A percentile compares a stretch with the other conserved stretches of the same genome.
Conservation (phyloP, 108 stramenopile genomes). For the Nitzschia putrida region DNA sequence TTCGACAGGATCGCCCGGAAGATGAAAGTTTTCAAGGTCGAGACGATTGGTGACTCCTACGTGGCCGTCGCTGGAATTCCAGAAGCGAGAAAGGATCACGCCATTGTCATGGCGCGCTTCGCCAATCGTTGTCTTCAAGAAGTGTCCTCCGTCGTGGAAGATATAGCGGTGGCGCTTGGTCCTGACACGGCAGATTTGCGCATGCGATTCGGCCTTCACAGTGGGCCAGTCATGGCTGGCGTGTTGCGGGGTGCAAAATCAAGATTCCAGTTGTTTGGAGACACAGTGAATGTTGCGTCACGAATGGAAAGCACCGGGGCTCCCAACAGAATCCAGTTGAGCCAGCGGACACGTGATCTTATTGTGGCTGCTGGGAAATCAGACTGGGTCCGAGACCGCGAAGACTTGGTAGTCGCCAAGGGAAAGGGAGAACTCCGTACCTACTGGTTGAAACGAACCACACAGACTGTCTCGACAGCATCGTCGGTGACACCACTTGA, state of each 20-base stretch:
- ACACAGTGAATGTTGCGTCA: constrained; percentile 32
- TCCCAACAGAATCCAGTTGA: constrained; percentile 45
- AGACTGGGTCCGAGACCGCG: constrained; percentile 46
- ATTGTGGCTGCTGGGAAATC: constrained; percentile 44
- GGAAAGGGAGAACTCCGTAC: constrained; percentile 61
- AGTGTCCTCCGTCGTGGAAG: constrained; percentile 23
- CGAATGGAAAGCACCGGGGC: constrained; percentile 34
- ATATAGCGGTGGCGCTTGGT: constrained; percentile 1
- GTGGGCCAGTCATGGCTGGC: constrained; percentile 25
- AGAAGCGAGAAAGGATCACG: constrained; percentile 28
- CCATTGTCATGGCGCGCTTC: constrained; percentile 42
- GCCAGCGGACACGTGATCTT: constrained; percentile 40
- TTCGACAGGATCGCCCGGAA: constrained; percentile 46
- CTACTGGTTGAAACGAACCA: constrained; percentile 41
- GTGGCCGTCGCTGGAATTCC: too few relatives aligned
- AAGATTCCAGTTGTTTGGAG: constrained; percentile 33
- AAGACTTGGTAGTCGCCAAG: constrained; percentile 41
- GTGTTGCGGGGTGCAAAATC: constrained; percentile 31
- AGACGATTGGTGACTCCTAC: constrained; percentile 63
- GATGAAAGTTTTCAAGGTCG: constrained; percentile 57
- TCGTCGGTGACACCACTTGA: neutral
- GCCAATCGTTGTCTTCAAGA: constrained; percentile 30
- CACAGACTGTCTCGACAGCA: neutral
- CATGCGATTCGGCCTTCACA: constrained; percentile 51
- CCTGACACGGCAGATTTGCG: constrained; percentile 20